Conservation (phyloP, 768 basidiomycete species). For the Kwoniella dejecticola region DNA sequence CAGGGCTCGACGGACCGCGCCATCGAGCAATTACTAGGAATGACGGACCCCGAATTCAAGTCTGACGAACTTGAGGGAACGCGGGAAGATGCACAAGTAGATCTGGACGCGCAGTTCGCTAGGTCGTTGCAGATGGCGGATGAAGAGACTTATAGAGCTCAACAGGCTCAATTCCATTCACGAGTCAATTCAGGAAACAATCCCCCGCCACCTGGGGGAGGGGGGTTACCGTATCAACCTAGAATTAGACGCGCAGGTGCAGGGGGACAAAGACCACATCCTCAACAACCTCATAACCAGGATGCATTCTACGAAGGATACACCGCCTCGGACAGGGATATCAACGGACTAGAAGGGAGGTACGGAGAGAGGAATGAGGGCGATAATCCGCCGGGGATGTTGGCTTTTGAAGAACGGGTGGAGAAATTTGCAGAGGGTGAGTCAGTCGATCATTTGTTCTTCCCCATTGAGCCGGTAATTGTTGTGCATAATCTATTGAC, state of each 20-base stretch:
- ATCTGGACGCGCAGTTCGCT: conserved; percentile 54
- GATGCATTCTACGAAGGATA: conserved; percentile 6
- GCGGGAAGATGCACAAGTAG: conserved; percentile 48
- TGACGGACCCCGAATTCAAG: conserved; percentile 55
- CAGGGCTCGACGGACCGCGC: conserved; percentile 48
- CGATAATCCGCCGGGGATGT: conserved; percentile 43
- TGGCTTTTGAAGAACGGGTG: conserved; percentile 51
- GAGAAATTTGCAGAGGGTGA: conserved; percentile 50
- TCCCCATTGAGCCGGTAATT: no score
- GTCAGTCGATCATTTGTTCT: conserved; percentile 20
- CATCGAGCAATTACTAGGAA: conserved; percentile 53
- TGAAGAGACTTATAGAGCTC: conserved; percentile 29
- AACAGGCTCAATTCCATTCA: conserved; percentile 7
- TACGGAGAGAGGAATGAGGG: conserved; percentile 17
- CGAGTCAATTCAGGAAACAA: conserved; percentile 11
- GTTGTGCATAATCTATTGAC: no score
- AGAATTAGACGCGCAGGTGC: no score
- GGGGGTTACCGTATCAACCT: conserved; percentile 53
- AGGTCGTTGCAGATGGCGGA: conserved; percentile 53
- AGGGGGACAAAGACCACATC: conserved; percentile 18
- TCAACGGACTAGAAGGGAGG: neutral
- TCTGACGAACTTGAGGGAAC: conserved; percentile 36
- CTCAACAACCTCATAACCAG: conserved; percentile 18
- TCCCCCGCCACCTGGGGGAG: conserved; percentile 11
- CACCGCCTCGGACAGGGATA: neutral